These are phyloP conservation scores for Clarkia xantiana DNA, from an alignment of 345 rosid species.

Conservation along the genomic window DNA sequence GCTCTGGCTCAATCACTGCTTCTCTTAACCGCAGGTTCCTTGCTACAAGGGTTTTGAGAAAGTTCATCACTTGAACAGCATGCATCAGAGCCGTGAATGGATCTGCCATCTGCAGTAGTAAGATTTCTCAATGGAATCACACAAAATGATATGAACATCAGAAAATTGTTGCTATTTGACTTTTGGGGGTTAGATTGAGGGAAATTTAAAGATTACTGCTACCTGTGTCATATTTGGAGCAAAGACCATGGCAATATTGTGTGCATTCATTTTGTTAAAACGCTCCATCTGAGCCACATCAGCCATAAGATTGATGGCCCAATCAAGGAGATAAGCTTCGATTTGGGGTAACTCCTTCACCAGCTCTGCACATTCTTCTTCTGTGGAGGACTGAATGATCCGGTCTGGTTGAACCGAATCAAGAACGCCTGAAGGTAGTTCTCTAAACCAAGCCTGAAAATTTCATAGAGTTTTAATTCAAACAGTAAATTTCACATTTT, in stretches of 20 bases:
- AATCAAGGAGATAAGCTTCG: conserved; percentile 36
- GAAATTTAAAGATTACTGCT: conserved; percentile 1
- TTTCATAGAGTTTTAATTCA: not conserved
- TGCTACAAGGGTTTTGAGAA: conserved; percentile 62
- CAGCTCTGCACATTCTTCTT: conserved; percentile 30
- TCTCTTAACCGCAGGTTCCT: conserved; percentile 55
- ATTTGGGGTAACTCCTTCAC: conserved; percentile 27
- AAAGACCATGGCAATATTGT: conserved; percentile 38
- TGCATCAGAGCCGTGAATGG: conserved; percentile 85
- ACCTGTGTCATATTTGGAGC: conserved; percentile 48
- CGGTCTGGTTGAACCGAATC: conserved; percentile 34
- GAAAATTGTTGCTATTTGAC: not conserved
- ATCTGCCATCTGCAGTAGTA: conserved; percentile 68
- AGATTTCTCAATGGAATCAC: not conserved
- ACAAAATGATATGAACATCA: not conserved
- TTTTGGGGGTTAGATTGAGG: not conserved
- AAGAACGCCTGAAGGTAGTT: conserved; percentile 34
- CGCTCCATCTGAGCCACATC: conserved; percentile 34
- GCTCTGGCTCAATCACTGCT: conserved; percentile 30
- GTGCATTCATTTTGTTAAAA: conserved; percentile 39
- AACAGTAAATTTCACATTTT: not conserved
- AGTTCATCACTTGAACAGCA: conserved; percentile 96
- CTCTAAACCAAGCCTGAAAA: conserved; percentile 39
- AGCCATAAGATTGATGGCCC: conserved; percentile 44
- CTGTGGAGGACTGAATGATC: conserved; percentile 31